phyloP scores from a whole-genome alignment of 192 early-diverging fungal species.

The Thamnidium elegans region DNA sequence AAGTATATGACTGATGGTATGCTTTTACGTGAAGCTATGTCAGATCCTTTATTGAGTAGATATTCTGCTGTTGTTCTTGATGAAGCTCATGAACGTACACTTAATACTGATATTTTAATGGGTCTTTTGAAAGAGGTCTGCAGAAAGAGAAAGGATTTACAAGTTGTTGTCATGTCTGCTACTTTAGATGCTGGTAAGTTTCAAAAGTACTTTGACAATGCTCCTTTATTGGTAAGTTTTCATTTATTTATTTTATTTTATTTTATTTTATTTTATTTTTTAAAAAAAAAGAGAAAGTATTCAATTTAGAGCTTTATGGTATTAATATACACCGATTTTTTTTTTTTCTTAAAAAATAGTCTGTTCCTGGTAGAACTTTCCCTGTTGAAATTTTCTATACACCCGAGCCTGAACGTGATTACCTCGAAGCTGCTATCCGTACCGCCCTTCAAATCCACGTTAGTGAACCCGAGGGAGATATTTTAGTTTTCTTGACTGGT shows the following conservation, averaged over 20 bases:
- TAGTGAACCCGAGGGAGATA: conserved; percentile 92
- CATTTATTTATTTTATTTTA: no score
- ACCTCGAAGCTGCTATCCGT: conserved; percentile 93
- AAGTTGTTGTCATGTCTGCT: conserved; percentile 95
- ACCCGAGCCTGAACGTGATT: conserved; percentile 95
- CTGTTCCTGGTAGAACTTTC: conserved; percentile 95
- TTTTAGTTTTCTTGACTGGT: conserved; percentile 96
- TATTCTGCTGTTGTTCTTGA: conserved; percentile 97
- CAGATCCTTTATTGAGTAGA: conserved; percentile 77
- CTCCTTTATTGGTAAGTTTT: conserved; percentile 76
- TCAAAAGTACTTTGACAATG: conserved; percentile 96
- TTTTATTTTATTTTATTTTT: no score
- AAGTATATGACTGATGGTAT: conserved; percentile 99
- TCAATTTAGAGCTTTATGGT: neutral
- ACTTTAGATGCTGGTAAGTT: conserved; percentile 99
- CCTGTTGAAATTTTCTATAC: conserved; percentile 99
- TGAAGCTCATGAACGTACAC: conserved; percentile 97
- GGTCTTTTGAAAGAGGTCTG: conserved; percentile 92
- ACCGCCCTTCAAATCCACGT: conserved; percentile 95
- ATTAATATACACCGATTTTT: no score
- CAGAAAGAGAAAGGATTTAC: conserved; percentile 74
- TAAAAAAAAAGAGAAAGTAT: neutral
- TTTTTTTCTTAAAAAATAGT: conserved; percentile 35
- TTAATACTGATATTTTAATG: conserved; percentile 98
- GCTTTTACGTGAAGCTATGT: conserved; percentile 97